phyloP scores from a whole-genome alignment of 371 early-diverging fungal genomes.

The Batrachochytrium dendrobatidis region DNA sequence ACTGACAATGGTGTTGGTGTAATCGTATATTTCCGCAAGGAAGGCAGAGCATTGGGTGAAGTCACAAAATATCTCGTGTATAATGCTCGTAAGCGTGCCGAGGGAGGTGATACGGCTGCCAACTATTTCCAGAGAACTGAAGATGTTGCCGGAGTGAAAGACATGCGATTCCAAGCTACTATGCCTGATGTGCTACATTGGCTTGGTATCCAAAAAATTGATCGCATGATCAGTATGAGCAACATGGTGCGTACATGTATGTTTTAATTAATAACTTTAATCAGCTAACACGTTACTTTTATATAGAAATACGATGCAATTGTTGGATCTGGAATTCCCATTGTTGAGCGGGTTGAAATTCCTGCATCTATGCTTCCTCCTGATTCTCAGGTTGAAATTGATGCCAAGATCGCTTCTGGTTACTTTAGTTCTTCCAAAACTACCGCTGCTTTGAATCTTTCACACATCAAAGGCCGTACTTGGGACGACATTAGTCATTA shows the following conservation, averaged over 20 bases:
- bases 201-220: slow-evolving; percentile 92
- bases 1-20: slow-evolving; percentile 83
- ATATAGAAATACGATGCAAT: slow-evolving; percentile 87
- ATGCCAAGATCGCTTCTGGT: slow-evolving; percentile 92
- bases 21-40: slow-evolving; percentile 89
- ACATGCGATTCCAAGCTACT: slow-evolving; percentile 94
- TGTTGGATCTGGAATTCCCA: slow-evolving; percentile 82
- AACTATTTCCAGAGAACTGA: slow-evolving; percentile 89
- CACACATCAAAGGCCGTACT: slow-evolving; percentile 25
- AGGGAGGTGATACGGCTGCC: slow-evolving; percentile 84
- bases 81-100: slow-evolving; percentile 82
- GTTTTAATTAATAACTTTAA: slow-evolving; percentile 39
- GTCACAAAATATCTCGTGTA: slow-evolving; percentile 95
- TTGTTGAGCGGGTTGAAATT: slow-evolving; percentile 83
- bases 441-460: slow-evolving; percentile 13
- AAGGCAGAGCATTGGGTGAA: slow-evolving; percentile 92
- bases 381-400: slow-evolving; percentile 92
- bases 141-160: slow-evolving; percentile 93
- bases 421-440: slow-evolving; percentile 68
- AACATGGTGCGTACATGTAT: slow-evolving; percentile 28
- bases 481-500: slow-evolving; percentile 17
- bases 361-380: slow-evolving; percentile 85
- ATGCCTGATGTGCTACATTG: slow-evolving; percentile 97
- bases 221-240: slow-evolving; percentile 68
- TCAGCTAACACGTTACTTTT: background rate